Conservation (phyloP, 441 rosid genomes). For the Omphalea diandra region DNA sequence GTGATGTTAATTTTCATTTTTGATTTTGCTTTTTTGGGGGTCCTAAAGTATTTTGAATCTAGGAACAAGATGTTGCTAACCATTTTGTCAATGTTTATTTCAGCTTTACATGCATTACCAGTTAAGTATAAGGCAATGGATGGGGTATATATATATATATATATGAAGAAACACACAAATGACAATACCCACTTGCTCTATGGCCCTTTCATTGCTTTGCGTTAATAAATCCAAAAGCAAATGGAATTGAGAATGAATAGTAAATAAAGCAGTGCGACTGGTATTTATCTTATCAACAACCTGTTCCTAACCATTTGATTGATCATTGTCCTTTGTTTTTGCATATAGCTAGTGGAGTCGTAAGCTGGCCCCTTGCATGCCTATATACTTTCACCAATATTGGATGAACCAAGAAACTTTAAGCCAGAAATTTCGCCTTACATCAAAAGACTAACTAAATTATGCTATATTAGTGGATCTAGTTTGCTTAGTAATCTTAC, state of each 20-base stretch:
- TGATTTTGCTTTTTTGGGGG: neutral
- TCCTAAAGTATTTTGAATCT: neutral
- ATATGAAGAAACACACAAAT: slow-evolving; percentile 8
- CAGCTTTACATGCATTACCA: slow-evolving; percentile 1
- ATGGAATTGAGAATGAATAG: slow-evolving; percentile 11
- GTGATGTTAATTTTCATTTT: neutral
- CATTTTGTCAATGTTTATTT: slow-evolving; percentile 8
- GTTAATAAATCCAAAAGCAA: slow-evolving; percentile 7
- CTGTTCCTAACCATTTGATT: neutral
- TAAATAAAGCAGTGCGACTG: neutral
- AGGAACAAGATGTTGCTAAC: neutral
- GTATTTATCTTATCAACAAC: slow-evolving; percentile 11
- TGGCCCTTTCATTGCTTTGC: neutral
- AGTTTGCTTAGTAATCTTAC: too few species aligned
- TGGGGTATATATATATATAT: too few species aligned
- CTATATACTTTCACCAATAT: too few species aligned
- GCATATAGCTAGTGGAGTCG: neutral
- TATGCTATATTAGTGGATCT: too few species aligned
- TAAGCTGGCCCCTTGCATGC: neutral
- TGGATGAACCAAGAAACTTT: too few species aligned
- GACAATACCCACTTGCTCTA: slow-evolving; percentile 7
- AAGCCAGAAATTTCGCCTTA: too few species aligned
- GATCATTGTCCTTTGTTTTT: neutral
- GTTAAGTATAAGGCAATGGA: neutral
- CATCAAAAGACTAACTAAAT: too few species aligned